phyloP scores from a whole-genome alignment of 352 stramenopile species.

The Salisapilia sapeloensis region DNA sequence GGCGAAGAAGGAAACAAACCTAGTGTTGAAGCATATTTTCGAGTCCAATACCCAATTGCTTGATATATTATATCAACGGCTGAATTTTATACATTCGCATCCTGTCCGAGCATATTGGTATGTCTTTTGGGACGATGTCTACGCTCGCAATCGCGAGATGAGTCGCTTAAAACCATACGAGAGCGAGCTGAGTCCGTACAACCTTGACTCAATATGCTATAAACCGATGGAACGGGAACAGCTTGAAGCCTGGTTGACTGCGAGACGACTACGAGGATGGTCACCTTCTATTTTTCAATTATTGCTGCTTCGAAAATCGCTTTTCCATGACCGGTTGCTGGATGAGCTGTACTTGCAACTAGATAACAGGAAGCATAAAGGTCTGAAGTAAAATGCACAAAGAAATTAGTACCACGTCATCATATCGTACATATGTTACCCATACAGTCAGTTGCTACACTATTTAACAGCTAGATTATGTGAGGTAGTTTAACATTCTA shows the following conservation, averaged over 20 bases:
- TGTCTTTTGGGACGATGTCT: conserved; percentile 30
- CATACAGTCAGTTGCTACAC: no score
- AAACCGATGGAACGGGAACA: conserved; percentile 11
- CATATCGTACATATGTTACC: no score
- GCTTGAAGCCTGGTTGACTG: conserved; percentile 9
- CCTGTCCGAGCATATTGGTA: conserved; percentile 16
- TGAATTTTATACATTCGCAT: conserved; percentile 14
- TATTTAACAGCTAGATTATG: no score
- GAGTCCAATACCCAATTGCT: conserved; percentile 7
- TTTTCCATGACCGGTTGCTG: no score
- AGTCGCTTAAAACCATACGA: conserved; percentile 5
- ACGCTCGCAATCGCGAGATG: conserved; percentile 17
- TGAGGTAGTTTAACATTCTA: no score
- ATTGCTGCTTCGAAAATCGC: no score
- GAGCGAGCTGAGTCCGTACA: conserved; percentile 8
- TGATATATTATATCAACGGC: conserved; percentile 15
- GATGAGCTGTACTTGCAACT: no score
- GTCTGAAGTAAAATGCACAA: no score
- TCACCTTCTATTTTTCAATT: no score
- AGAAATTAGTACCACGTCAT: no score
- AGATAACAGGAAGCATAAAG: no score
- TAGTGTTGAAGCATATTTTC: conserved; percentile 4
- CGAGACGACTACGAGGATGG: conserved; percentile 3
- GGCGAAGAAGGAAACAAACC: conserved; percentile 8
- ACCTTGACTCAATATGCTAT: conserved; percentile 14